Conservation (phyloP, 2,329 filamentous ascomycete genomes). For the Alternaria postmessia region DNA sequence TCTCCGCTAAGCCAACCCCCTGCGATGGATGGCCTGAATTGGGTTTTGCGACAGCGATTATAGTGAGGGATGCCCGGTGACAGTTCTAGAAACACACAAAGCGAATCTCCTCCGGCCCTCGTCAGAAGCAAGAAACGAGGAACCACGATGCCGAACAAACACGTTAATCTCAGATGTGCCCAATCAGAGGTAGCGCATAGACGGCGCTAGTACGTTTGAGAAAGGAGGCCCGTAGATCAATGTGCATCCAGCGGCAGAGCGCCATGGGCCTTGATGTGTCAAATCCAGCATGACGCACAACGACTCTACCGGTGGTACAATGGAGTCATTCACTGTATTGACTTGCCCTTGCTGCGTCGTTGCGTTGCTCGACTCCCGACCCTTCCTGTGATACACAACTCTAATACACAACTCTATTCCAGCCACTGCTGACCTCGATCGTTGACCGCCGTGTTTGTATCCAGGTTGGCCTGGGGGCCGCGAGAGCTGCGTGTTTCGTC, state of each 20-base stretch:
- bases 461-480: background rate
- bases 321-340: background rate
- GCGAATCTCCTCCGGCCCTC: constrained; percentile 6
- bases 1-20: constrained; percentile 9
- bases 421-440: background rate
- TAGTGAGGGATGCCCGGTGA: constrained; percentile 10
- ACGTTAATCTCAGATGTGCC: constrained; percentile 23
- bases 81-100: background rate
- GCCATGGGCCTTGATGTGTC: constrained; percentile 19
- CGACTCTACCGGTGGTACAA: background rate
- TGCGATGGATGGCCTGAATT: background rate
- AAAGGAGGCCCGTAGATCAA: constrained; percentile 18
- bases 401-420: background rate
- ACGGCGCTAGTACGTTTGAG: constrained; percentile 21
- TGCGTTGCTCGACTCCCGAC: background rate
- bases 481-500: constrained; percentile 4
- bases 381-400: background rate
- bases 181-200: constrained; percentile 13
- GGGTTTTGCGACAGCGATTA: background rate
- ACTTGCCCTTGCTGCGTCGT: background rate
- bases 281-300: constrained; percentile 18
- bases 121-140: constrained; percentile 20
- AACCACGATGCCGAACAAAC: constrained; percentile 19
- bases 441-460: background rate
- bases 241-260: constrained; percentile 18